Conservation (phyloP, 495 filamentous ascomycete species). For the Penicillium egyptiacum region DNA sequence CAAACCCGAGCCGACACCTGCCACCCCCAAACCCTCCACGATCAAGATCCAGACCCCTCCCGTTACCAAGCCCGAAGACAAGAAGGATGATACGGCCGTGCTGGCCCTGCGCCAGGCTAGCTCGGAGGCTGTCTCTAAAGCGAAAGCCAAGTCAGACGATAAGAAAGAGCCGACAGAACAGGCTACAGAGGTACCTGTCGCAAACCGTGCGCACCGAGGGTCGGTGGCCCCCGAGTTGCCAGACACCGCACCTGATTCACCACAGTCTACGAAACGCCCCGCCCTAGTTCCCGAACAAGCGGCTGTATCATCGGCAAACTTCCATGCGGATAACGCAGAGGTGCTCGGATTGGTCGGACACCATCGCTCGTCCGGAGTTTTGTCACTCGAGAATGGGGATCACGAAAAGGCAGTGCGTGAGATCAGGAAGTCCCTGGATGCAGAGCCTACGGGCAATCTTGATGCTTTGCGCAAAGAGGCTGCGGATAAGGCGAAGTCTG, state of each 20-base stretch:
- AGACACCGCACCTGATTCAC: slow-evolving; percentile 33
- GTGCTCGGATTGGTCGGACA: slow-evolving; percentile 41
- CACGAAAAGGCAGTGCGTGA: slow-evolving; percentile 40
- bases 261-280: slow-evolving; percentile 33
- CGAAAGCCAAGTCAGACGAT: slow-evolving; percentile 36
- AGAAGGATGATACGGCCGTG: slow-evolving; percentile 42
- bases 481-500: slow-evolving; percentile 20
- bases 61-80: slow-evolving; percentile 30
- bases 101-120: slow-evolving; percentile 64
- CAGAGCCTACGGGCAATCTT: slow-evolving; percentile 17
- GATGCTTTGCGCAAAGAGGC: slow-evolving; percentile 34
- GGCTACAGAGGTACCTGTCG: slow-evolving; percentile 9
- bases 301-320: slow-evolving; percentile 45
- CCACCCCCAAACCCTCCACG: slow-evolving; percentile 39
- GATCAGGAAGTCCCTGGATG: slow-evolving; percentile 42
- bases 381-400: slow-evolving; percentile 37
- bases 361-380: slow-evolving; percentile 47
- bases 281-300: slow-evolving; percentile 42
- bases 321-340: slow-evolving; percentile 45
- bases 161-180: slow-evolving; percentile 20
- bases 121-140: slow-evolving; percentile 68
- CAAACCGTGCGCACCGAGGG: slow-evolving; percentile 17
- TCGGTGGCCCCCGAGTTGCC: slow-evolving; percentile 39
- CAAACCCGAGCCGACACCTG: slow-evolving; percentile 30
- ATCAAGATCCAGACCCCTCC: slow-evolving; percentile 49